phyloP scores from a whole-genome alignment of 1,284 basidiomycete species.

The Leccinum subrobustum region DNA sequence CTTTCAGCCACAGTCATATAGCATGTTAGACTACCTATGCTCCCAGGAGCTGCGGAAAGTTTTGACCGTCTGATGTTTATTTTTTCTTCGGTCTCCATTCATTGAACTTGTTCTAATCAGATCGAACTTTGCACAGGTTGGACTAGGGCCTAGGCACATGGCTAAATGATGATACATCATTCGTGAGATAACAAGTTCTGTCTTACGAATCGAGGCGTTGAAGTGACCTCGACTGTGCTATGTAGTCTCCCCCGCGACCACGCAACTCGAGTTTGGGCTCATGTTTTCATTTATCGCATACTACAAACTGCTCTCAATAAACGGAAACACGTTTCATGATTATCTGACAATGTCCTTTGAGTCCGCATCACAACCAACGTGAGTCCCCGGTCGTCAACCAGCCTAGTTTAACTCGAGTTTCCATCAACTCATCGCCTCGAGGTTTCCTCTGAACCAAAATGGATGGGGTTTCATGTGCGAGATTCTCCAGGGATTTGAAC shows the following conservation, averaged over 20 bases:
- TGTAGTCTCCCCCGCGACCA: not conserved
- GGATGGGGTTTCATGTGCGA: constrained; percentile 27
- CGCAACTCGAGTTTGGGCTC: not conserved
- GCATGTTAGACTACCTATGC: constrained; percentile 28
- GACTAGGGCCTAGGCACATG: not conserved
- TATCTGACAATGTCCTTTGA: not conserved
- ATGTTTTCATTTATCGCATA: not conserved
- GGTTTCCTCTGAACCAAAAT: constrained; percentile 30
- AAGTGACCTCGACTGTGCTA: not conserved
- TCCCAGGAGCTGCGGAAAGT: constrained; percentile 22
- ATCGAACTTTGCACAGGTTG: not conserved
- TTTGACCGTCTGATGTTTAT: constrained; percentile 3
- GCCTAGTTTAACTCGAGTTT: not conserved
- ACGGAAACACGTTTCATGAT: not conserved
- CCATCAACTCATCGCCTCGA: constrained; percentile 37
- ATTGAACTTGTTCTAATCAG: constrained; percentile 1
- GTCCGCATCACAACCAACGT: not conserved
- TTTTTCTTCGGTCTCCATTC: not conserved
- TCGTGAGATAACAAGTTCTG: not conserved
- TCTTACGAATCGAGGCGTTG: not conserved
- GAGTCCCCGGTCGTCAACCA: not conserved
- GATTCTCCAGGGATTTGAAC: constrained; percentile 28
- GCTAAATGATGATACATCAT: not conserved
- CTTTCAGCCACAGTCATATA: constrained; percentile 16
- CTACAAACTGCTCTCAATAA: not conserved